Percentiles rank a stretch among this genome's conserved stretches.
Conservation (phyloP, 1,284 basidiomycete species). For the Puccinia polysora region DNA sequence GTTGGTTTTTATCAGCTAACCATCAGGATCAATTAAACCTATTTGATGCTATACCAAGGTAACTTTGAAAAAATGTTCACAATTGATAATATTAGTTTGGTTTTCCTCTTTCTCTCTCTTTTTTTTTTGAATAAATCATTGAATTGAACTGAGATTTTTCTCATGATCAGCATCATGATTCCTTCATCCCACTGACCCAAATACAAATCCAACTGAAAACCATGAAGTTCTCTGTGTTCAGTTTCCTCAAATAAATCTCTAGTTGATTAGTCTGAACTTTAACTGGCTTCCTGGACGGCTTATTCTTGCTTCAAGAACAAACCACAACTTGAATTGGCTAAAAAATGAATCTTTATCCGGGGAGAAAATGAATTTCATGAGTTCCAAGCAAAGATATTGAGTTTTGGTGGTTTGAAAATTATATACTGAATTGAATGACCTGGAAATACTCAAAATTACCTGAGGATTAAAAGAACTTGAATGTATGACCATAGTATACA, state of each 20-base stretch:
- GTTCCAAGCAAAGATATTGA: background rate
- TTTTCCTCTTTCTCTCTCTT: too few relatives aligned
- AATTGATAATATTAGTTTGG: too few relatives aligned
- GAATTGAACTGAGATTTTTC: too few relatives aligned
- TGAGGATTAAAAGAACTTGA: slow-evolving; percentile 36
- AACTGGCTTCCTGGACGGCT: slow-evolving; percentile 23
- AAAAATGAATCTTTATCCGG: slow-evolving; percentile 26
- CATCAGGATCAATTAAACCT: too few relatives aligned
- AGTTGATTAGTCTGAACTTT: slow-evolving; percentile 35
- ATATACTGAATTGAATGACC: slow-evolving; percentile 5
- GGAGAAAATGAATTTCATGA: background rate
- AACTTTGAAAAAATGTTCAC: too few relatives aligned
- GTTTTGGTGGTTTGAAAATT: background rate
- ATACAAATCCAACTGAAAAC: too few relatives aligned
- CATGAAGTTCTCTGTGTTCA: slow-evolving; percentile 49
- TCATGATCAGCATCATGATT: too few relatives aligned
- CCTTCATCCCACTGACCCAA: too few relatives aligned
- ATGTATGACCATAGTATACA: slow-evolving; percentile 35
- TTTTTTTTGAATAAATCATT: too few relatives aligned
- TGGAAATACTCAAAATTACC: slow-evolving; percentile 41
- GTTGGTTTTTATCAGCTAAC: too few relatives aligned
- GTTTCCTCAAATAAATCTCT: slow-evolving; percentile 47
- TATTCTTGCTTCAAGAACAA: slow-evolving; percentile 34
- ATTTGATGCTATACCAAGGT: too few relatives aligned
- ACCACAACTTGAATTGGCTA: slow-evolving; percentile 28